Evolutionary conservation across 225 moss, liverwort and hornwort species (phyloP), one percentile per base, ranked within the genome.

Genomic region (Bryum argenteum): DNA sequence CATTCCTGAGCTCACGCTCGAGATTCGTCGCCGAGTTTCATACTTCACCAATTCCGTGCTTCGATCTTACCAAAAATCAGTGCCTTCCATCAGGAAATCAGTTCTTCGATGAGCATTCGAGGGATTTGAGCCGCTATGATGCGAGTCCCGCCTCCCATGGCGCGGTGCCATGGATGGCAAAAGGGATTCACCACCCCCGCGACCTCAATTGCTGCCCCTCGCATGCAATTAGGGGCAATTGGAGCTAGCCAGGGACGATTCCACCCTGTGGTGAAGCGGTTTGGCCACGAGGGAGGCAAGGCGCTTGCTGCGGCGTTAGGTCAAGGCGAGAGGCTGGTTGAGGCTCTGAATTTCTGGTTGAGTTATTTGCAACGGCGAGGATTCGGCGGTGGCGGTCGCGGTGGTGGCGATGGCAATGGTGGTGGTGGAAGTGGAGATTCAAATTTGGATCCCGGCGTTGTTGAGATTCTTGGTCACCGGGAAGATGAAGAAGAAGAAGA

Each of bases 241-340:
- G 58, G 52, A 0, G 19, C 33, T 45, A 39, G 65, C 33, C 33
- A 33, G 33, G 33, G 33, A 33, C 33, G 23, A 57, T 63, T 72
- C 28, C 2, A 2, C 60, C 20, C 38, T 33, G 33, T 33, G 33
- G 33, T 33, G 33, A 68, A n/a, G 70, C 71, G 66, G 16, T 26
- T 69, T 0, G 26, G 65, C 18, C 41, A 43, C 61, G 67, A 39
- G 10, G 71, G 47, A 8, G 61, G 66, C n/a, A 73, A 48, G 3
- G n/a, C 74, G 41, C 20, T 70, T 15, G 28, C 53, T 8, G 69
- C 8, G 20, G 76, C 76, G 19, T 53, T 85, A 28, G 81, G 69
- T 56, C 74, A 66, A 24, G 86, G 82, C 8, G 79, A 80, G 72
- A 86, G 48, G 53, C 72, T 86, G 38, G 59, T 80, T 68, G 83